These are phyloP conservation scores for Suhomyces chickasaworum DNA, from an alignment of 1,139 yeast genomes.

Conservation along the genomic window DNA sequence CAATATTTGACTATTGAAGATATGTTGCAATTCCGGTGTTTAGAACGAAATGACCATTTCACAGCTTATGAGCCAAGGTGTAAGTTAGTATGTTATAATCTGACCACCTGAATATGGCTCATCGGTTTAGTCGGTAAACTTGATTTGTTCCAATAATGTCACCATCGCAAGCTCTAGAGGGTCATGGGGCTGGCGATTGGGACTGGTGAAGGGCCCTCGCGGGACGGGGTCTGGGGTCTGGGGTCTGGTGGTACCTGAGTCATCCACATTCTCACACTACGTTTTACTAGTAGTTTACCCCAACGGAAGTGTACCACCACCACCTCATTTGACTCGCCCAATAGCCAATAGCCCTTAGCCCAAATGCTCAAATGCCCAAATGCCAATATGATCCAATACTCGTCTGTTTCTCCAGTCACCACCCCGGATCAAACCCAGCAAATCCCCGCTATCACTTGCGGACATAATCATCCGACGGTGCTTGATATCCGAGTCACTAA, in stretches of 20 bases:
- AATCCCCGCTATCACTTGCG: neutral
- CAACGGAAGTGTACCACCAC: neutral
- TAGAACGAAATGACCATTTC: neutral
- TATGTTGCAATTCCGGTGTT: neutral
- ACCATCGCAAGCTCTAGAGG: neutral
- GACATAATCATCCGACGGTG: constrained; percentile 1
- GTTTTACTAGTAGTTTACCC: too few relatives aligned
- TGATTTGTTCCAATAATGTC: neutral
- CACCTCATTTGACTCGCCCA: neutral
- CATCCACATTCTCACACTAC: too few relatives aligned
- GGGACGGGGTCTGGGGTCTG: too few relatives aligned
- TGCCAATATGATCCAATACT: too few relatives aligned
- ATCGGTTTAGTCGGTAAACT: neutral
- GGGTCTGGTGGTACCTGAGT: too few relatives aligned
- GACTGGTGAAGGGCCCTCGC: too few relatives aligned
- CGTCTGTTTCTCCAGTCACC: neutral
- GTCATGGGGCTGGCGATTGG: too few relatives aligned
- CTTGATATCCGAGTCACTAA: neutral
- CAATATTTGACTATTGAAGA: neutral
- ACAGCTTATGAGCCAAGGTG: neutral
- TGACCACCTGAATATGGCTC: neutral
- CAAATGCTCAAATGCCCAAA: neutral
- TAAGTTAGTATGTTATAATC: neutral
- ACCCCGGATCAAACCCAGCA: neutral
- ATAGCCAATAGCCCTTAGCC: too few relatives aligned